These are phyloP conservation scores for Haberlea rhodopensis DNA, from an alignment of 257 asterid species.

Conservation along the genomic window DNA sequence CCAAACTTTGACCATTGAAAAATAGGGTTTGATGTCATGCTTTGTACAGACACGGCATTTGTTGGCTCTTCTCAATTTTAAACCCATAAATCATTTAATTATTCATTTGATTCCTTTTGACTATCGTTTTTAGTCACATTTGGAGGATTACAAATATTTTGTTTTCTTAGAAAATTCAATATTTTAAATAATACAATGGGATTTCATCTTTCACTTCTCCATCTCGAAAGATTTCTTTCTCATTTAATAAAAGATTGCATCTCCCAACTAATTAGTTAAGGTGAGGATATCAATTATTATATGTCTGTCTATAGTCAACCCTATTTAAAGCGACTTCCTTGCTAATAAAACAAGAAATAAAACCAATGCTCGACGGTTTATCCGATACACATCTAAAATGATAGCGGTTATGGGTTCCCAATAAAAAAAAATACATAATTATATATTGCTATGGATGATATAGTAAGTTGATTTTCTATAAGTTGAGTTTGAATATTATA, in stretches of 20 bases:
- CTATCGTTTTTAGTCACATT: neutral
- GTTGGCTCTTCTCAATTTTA: neutral
- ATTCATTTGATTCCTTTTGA: neutral
- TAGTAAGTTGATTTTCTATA: too few species aligned
- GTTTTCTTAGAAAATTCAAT: neutral
- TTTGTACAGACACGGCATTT: conserved; percentile 4
- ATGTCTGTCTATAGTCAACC: neutral
- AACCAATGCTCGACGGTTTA: too few species aligned
- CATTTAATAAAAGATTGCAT: neutral
- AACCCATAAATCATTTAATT: neutral
- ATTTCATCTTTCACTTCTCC: too few species aligned
- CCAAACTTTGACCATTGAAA: conserved; percentile 18
- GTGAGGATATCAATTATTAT: neutral
- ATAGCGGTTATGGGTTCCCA: too few species aligned
- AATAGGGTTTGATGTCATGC: neutral
- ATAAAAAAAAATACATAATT: too few species aligned
- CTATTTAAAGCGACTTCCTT: neutral
- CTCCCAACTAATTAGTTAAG: neutral
- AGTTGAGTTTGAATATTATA: too few species aligned
- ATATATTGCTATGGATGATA: too few species aligned
- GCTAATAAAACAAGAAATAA: neutral
- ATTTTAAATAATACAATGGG: neutral
- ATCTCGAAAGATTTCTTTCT: neutral
- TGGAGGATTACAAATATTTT: neutral
- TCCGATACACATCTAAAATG: too few species aligned